Conservation (phyloP, 2,329 filamentous ascomycete species). For the Aspergillus sp. region DNA sequence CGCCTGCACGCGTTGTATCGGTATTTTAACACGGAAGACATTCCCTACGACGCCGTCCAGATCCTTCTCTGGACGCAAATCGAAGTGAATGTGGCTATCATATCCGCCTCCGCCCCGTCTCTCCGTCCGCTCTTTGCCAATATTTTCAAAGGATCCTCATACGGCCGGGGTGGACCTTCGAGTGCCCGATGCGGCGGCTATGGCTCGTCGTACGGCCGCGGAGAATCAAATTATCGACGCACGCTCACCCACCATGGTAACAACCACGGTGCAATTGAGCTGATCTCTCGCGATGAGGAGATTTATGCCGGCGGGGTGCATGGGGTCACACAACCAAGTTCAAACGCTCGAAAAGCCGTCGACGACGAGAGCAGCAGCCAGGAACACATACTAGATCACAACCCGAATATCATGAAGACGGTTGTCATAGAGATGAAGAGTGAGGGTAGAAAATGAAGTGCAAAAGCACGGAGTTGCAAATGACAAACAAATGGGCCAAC, state of each 20-base stretch:
- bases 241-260: neutral
- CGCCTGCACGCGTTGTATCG: constrained; percentile 16
- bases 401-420: constrained; percentile 3
- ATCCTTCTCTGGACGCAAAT: constrained; percentile 14
- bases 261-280: constrained; percentile 5
- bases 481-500: neutral
- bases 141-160: constrained; percentile 10
- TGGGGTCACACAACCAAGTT: neutral
- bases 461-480: neutral
- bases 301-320: neutral
- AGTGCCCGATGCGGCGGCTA: neutral
- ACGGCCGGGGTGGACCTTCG: neutral
- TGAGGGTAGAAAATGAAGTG: neutral
- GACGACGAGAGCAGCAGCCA: constrained; percentile 1
- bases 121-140: constrained; percentile 9
- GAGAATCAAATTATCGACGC: neutral
- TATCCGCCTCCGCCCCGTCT: constrained; percentile 15
- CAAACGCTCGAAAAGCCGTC: neutral
- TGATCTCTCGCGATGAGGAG: constrained; percentile 3
- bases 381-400: constrained; percentile 4
- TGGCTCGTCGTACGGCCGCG: neutral
- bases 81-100: constrained; percentile 18
- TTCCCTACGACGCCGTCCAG: constrained; percentile 10
- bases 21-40: constrained; percentile 14
- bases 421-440: constrained; percentile 8